Percentiles rank a stretch among this genome's conserved stretches.
Evolutionary conservation across 495 filamentous ascomycete species (phyloP).

Genomic region (Neurospora sp.): DNA sequence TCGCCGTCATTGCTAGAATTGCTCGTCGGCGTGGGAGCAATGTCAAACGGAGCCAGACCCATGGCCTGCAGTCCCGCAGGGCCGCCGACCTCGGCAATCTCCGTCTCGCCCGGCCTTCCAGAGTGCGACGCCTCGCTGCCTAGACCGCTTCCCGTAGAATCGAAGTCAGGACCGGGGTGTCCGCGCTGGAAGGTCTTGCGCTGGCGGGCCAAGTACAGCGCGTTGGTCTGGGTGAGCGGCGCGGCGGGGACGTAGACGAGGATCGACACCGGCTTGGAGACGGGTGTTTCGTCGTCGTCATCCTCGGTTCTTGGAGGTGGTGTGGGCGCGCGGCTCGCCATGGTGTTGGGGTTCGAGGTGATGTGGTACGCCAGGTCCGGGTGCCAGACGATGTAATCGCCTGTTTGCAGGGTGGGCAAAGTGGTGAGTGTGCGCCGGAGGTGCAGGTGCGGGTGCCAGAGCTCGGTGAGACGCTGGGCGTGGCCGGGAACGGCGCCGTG

Average conservation of each 20-base stretch:
- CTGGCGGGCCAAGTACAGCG: conserved; percentile 66
- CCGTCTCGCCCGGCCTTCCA: conserved; percentile 33
- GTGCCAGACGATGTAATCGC: conserved; percentile 90
- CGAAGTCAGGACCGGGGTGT: conserved; percentile 62
- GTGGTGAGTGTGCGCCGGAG: conserved; percentile 67
- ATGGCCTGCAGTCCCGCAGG: conserved; percentile 36
- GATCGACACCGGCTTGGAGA: conserved; percentile 20
- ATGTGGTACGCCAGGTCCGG: conserved; percentile 55
- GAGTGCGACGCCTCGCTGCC: conserved; percentile 36
- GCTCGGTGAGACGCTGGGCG: conserved; percentile 67
- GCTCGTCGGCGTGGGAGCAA: conserved; percentile 19
- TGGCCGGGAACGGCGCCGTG: conserved; percentile 73
- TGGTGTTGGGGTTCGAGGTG: conserved; percentile 33
- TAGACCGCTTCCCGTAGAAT: conserved; percentile 37
- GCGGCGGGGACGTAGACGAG: conserved; percentile 75
- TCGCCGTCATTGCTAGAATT: not conserved
- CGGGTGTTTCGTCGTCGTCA: not conserved
- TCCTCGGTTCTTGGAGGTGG: conserved; percentile 11
- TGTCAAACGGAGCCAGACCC: conserved; percentile 37
- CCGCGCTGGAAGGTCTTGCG: conserved; percentile 59
- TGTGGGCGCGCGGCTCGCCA: conserved; percentile 24
- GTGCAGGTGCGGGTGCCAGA: conserved; percentile 71
- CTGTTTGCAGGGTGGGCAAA: conserved; percentile 64
- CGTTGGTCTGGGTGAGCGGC: conserved; percentile 70
- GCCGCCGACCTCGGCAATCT: conserved; percentile 37